A percentile compares a stretch with the other conserved stretches of the same genome.
Conservation (phyloP, 495 filamentous ascomycete species). For the Aspergillus biplanus region DNA sequence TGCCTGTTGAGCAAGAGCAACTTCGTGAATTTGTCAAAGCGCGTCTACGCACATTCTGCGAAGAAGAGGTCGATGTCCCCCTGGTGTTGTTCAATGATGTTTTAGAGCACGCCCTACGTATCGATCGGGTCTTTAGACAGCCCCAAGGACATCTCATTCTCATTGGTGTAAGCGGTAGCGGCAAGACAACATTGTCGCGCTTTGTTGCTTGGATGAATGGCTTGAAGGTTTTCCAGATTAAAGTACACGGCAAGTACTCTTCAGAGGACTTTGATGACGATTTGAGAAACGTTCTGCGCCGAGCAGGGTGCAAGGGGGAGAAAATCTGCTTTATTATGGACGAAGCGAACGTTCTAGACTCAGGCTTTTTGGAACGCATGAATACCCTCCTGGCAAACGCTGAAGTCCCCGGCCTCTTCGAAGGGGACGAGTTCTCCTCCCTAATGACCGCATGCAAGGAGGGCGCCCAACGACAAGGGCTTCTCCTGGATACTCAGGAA, state of each 20-base stretch:
- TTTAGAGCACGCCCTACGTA: slow-evolving; percentile 94
- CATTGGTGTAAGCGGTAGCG: slow-evolving; percentile 96
- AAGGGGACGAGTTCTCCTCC: slow-evolving; percentile 93
- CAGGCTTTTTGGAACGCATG: slow-evolving; percentile 98
- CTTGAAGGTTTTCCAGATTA: slow-evolving; percentile 98
- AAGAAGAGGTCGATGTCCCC: slow-evolving; percentile 98
- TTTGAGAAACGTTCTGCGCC: slow-evolving; percentile 86
- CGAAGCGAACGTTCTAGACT: slow-evolving; percentile 97
- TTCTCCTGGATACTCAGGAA: slow-evolving; percentile 94
- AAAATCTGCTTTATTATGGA: slow-evolving; percentile 99
- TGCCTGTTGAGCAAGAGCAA: slow-evolving; percentile 92
- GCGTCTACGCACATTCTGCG: slow-evolving; percentile 95
- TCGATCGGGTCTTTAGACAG: slow-evolving; percentile 97
- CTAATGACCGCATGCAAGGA: slow-evolving; percentile 99
- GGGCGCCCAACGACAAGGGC: slow-evolving; percentile 92
- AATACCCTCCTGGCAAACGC: slow-evolving; percentile 98
- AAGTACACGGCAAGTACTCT: slow-evolving; percentile 98
- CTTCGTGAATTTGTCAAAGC: slow-evolving; percentile 97
- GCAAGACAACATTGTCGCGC: slow-evolving; percentile 95
- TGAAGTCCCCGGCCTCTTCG: slow-evolving; percentile 96
- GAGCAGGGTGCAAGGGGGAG: slow-evolving; percentile 95
- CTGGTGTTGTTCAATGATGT: slow-evolving; percentile 98
- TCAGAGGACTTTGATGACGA: slow-evolving; percentile 99
- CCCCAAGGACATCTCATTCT: slow-evolving; percentile 97
- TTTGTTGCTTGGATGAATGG: slow-evolving; percentile 99